These are phyloP conservation scores for Pseudogymnoascus sp. DNA, from an alignment of 2,329 filamentous ascomycete species.

Conservation along the genomic window DNA sequence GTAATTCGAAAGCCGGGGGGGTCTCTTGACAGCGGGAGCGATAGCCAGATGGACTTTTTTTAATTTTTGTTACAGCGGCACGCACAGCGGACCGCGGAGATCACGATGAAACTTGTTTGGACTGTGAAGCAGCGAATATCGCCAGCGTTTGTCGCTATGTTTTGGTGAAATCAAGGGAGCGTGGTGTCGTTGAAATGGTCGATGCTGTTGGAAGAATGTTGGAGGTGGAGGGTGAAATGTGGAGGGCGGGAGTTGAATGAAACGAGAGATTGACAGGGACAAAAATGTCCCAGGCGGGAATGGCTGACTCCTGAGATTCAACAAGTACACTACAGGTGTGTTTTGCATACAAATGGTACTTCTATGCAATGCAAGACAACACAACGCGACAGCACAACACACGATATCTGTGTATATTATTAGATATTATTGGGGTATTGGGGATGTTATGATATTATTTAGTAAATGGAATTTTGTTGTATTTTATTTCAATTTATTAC, in stretches of 20 bases:
- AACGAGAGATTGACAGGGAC: conserved; percentile 1
- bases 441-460: background rate
- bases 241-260: background rate
- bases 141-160: background rate
- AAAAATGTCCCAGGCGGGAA: conserved; percentile 1
- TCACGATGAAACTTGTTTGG: background rate
- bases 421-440: background rate
- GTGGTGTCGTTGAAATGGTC: background rate
- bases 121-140: background rate
- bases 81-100: background rate
- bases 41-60: conserved; percentile 3
- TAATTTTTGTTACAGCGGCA: background rate
- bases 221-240: background rate
- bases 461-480: background rate
- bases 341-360: background rate
- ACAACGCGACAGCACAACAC: background rate
- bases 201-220: background rate
- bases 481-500: background rate
- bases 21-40: conserved; percentile 8
- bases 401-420: background rate
- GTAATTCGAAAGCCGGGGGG: background rate
- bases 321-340: background rate
- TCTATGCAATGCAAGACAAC: background rate
- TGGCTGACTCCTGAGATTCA: conserved; percentile 1
- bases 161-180: background rate